Evolutionary conservation across 148 eudicot genomes (phyloP).

Genomic region (Oxyria digyna): DNA sequence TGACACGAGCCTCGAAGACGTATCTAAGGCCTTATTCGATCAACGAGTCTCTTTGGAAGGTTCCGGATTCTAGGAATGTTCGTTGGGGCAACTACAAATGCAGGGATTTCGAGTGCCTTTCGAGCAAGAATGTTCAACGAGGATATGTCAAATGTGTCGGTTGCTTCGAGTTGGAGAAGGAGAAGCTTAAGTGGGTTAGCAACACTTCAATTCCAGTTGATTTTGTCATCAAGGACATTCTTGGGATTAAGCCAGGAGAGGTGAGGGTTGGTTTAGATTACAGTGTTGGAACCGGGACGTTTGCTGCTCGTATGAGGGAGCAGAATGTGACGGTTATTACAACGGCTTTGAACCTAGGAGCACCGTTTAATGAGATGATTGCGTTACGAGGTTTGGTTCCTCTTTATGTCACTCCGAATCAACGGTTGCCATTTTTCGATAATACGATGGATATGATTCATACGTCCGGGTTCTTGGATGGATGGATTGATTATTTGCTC

Average conservation of each 20-base stretch:
- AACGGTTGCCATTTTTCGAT: conserved; percentile 86
- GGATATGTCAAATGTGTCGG: conserved; percentile 66
- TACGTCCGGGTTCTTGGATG: conserved; percentile 71
- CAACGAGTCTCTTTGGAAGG: conserved; percentile 78
- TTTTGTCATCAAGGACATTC: conserved; percentile 50
- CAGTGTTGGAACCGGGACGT: conserved; percentile 81
- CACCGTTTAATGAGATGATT: conserved; percentile 84
- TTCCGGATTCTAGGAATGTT: conserved; percentile 75
- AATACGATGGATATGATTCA: conserved; percentile 90
- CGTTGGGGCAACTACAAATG: conserved; percentile 84
- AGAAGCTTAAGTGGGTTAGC: conserved; percentile 68
- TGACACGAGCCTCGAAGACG: conserved; percentile 77
- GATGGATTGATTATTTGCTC: conserved; percentile 77
- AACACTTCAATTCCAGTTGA: conserved; percentile 19
- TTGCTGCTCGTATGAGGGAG: conserved; percentile 92
- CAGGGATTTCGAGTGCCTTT: conserved; percentile 57
- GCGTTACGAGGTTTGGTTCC: conserved; percentile 87
- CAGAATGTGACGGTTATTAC: conserved; percentile 65
- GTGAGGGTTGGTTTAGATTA: conserved; percentile 82
- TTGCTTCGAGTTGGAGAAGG: conserved; percentile 91
- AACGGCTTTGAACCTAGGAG: conserved; percentile 82
- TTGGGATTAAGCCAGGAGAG: conserved; percentile 67
- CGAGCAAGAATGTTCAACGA: conserved; percentile 65
- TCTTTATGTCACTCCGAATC: conserved; percentile 58
- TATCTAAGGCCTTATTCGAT: conserved; percentile 69